Percentiles rank a stretch among this genome's conserved stretches.
These are phyloP conservation scores for Scytalidium lignicola DNA, from an alignment of 2,329 filamentous ascomycete genomes.

Conservation along the genomic window DNA sequence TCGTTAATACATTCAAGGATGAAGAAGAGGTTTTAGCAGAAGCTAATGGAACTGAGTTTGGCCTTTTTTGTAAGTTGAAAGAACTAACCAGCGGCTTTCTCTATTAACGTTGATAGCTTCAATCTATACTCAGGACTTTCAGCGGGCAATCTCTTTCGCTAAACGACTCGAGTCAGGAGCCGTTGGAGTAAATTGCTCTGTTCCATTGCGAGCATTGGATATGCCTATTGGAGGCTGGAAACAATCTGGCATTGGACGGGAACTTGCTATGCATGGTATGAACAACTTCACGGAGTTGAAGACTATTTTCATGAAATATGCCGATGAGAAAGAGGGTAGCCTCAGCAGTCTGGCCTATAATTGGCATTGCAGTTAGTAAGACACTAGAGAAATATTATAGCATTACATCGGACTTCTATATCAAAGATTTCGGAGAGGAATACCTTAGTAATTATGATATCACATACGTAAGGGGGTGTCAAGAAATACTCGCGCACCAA, in stretches of 20 bases:
- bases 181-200: slow-evolving; percentile 25
- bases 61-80: not conserved
- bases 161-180: slow-evolving; percentile 44
- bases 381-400: too few relatives aligned
- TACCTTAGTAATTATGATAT: too few relatives aligned
- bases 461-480: too few relatives aligned
- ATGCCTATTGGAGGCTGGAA: slow-evolving; percentile 12
- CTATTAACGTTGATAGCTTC: not conserved
- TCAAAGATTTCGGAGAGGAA: too few relatives aligned
- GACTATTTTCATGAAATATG: slow-evolving; percentile 1
- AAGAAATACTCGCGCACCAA: too few relatives aligned
- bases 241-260: slow-evolving; percentile 6
- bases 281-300: slow-evolving; percentile 3
- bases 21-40: slow-evolving; percentile 52
- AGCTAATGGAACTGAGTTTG: slow-evolving; percentile 56
- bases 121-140: slow-evolving; percentile 52
- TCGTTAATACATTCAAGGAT: slow-evolving; percentile 44
- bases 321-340: not conserved
- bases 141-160: slow-evolving; percentile 38
- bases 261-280: not conserved
- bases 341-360: not conserved
- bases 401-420: too few relatives aligned
- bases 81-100: not conserved
- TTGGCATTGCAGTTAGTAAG: not conserved
- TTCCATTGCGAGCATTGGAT: slow-evolving; percentile 3